Percentiles rank a stretch among this genome's conserved stretches.
These are phyloP conservation scores for Coniella lustricola DNA, from an alignment of 2,329 filamentous ascomycete species.

Conservation along the genomic window DNA sequence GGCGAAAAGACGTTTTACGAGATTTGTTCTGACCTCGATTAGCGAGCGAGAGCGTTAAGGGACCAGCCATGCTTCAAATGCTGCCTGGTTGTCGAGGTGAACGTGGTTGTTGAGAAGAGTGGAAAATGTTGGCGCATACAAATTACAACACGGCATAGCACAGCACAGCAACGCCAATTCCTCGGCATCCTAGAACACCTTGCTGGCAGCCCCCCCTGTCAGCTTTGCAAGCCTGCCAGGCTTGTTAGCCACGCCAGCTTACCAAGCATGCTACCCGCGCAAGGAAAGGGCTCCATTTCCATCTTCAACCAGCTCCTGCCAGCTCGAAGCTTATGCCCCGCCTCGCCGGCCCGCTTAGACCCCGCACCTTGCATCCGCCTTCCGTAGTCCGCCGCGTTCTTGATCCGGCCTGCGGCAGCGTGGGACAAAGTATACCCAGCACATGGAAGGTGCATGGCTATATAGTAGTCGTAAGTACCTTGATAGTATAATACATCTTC, in stretches of 20 bases:
- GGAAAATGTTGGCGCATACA: not conserved
- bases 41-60: conserved; percentile 12
- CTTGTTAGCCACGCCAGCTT: too few species aligned
- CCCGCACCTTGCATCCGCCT: conserved; percentile 4
- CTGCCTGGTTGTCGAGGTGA: not conserved
- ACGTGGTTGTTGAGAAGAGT: not conserved
- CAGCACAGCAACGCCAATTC: not conserved
- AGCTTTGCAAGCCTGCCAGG: too few species aligned
- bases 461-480: too few species aligned
- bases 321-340: not conserved
- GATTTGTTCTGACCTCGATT: conserved; percentile 6
- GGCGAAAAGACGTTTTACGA: too few species aligned
- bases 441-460: too few species aligned
- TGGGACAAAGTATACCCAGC: too few species aligned
- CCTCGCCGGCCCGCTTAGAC: not conserved
- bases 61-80: conserved; percentile 5
- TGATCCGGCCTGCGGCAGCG: not conserved
- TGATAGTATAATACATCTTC: too few species aligned
- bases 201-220: too few species aligned
- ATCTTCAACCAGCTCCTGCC: not conserved
- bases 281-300: not conserved
- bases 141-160: too few species aligned
- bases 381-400: not conserved
- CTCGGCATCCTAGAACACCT: too few species aligned
- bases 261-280: too few species aligned